A percentile compares a stretch with the other conserved stretches of the same genome.
Evolutionary conservation across 169 alveolate species (phyloP).

Genomic region (Miamiensis avidus): DNA sequence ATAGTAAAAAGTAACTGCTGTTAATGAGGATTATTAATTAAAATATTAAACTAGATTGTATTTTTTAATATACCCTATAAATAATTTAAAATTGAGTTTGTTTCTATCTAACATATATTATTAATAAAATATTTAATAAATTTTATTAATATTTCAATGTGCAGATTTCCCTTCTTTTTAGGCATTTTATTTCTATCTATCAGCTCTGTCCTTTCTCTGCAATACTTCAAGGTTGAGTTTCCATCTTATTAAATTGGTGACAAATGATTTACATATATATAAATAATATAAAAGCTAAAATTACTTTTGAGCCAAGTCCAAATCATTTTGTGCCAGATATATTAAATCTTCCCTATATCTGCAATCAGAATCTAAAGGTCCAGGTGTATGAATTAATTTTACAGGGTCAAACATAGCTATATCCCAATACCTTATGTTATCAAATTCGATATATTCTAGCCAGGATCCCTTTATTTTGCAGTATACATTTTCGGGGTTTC

Average conservation of each 20-base stretch:
- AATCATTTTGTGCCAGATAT: constrained; percentile 47
- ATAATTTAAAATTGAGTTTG: no score
- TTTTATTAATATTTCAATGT: no score
- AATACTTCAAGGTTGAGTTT: constrained; percentile 50
- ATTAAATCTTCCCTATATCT: constrained; percentile 68
- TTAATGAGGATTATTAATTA: neutral
- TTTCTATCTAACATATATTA: no score
- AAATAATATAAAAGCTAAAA: neutral
- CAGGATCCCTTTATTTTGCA: constrained; percentile 58
- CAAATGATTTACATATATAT: neutral
- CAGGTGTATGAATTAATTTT: constrained; percentile 15
- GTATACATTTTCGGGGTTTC: constrained; percentile 35
- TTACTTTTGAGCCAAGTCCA: constrained; percentile 54
- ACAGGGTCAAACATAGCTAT: constrained; percentile 48
- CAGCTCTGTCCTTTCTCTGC: constrained; percentile 46
- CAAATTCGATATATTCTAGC: constrained; percentile 53
- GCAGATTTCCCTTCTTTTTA: neutral
- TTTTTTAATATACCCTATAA: no score
- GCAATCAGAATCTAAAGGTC: constrained; percentile 67
- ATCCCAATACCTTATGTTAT: constrained; percentile 61
- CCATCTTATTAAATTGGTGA: constrained; percentile 17
- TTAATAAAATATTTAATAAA: no score
- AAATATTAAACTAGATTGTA: neutral
- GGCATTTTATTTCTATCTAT: constrained; percentile 28
- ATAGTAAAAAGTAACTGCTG: neutral